Base-by-base conservation (phyloP, 2,329 filamentous ascomycete species). In the Pseudogymnoascus sp. region DNA sequence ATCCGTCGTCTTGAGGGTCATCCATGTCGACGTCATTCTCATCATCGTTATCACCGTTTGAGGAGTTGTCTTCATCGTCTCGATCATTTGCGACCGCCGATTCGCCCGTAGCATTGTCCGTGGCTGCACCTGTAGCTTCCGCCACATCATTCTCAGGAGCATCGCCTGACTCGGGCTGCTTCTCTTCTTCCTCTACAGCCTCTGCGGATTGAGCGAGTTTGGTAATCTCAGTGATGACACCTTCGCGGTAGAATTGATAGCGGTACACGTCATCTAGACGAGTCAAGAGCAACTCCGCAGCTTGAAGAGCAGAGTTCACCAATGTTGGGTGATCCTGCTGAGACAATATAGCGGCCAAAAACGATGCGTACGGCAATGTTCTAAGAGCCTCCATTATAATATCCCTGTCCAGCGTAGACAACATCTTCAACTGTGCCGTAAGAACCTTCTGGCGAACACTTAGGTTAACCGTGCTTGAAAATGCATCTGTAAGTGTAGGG, bases 241-340 rank as follows among this genome's bases (percentile, higher is more conserved):
- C 94, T 75, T 99, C 95, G 0, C 94, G 89, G 71, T 99, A 96
- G 68, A 99, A 93, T 69, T 99, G 95, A 69, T 97, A 96, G 26
- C 90, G 87, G 71, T 99, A 99, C 31, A 97, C 89, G 21, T 87
- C 81, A 65, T 92, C 90, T 5, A 99, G 78, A 15, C 95, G 86
- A 69, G 86, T 87, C 63, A 97, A 82, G 0, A 99, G 81, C 5
- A 99, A 79, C 72, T 97, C 92, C 0, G 93, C 90, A 37, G 92
- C 93, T 70, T 96, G 90, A 13, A 99, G 78, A 15, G 91, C 93
- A 66, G 87, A 88, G 64, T 92, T 89, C 8, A 97, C 92, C 4
- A 99, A 79, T 1, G 87, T 87, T 0, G 90, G 84, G 67, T 99
- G 92, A 68, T 99, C 95, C 72, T 96, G 89, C 69, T 99, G 94